Evolutionary conservation across 2,329 filamentous ascomycete genomes (phyloP).

Genomic region (Tolypocladium amazonense): DNA sequence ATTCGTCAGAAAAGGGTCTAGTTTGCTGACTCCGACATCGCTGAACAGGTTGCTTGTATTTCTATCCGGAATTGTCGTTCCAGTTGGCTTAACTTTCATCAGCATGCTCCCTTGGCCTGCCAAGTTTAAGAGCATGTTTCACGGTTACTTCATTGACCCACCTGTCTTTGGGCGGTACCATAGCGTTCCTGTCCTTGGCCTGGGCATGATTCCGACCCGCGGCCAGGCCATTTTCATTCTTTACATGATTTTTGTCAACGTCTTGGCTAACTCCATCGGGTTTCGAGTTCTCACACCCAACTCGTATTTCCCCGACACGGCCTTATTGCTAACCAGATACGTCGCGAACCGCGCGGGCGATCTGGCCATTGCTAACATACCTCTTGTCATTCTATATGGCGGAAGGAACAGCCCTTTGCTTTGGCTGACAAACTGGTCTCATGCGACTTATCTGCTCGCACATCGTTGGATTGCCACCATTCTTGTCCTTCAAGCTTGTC

Average conservation of each 20-base stretch:
- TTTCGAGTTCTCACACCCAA: constrained; percentile 17
- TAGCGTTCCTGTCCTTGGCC: constrained; percentile 7
- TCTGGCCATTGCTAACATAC: constrained; percentile 27
- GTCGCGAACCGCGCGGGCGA: constrained; percentile 29
- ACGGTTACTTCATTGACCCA: constrained; percentile 16
- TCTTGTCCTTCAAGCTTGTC: constrained; percentile 29
- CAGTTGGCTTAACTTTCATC: neutral
- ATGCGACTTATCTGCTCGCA: constrained; percentile 35
- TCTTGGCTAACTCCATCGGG: constrained; percentile 18
- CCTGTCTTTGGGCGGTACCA: constrained; percentile 13
- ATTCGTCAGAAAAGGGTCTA: neutral
- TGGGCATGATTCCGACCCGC: constrained; percentile 24
- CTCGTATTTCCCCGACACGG: constrained; percentile 12
- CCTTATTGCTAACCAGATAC: constrained; percentile 19
- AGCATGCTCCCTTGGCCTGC: constrained; percentile 4
- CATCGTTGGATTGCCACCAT: constrained; percentile 39
- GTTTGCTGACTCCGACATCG: neutral
- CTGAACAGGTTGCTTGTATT: neutral
- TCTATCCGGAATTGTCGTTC: neutral
- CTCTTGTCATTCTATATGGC: constrained; percentile 32
- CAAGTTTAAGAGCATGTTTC: constrained; percentile 6
- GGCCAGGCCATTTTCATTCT: constrained; percentile 33
- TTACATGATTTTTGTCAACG: constrained; percentile 26
- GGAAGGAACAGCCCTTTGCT: constrained; percentile 37
- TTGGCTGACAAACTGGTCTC: constrained; percentile 36